Evolutionary conservation across 768 basidiomycete genomes (phyloP).

Genomic region (Neoboletus magnificus): DNA sequence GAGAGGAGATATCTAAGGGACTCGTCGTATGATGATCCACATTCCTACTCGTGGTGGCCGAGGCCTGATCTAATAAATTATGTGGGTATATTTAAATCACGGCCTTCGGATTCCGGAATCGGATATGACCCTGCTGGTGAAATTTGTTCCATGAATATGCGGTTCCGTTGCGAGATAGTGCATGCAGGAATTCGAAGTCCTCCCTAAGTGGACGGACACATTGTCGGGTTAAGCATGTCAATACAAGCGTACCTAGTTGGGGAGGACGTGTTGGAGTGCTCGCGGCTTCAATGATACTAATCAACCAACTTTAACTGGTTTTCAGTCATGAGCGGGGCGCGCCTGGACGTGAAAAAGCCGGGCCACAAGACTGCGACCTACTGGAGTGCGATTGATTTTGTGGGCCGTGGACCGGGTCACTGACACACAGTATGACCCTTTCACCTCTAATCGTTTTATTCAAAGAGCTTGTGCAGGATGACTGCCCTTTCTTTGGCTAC

Average conservation of each 20-base stretch:
- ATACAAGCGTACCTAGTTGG: no score
- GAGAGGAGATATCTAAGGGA: not conserved
- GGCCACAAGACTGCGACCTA: no score
- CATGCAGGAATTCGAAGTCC: no score
- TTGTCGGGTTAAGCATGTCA: not conserved
- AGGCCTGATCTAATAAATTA: not conserved
- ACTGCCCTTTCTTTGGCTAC: constrained; percentile 23
- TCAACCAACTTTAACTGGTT: not conserved
- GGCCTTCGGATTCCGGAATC: not conserved
- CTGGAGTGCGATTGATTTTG: no score
- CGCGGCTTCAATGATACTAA: not conserved
- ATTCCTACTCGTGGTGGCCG: not conserved
- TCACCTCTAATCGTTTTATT: no score
- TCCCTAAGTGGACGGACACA: not conserved
- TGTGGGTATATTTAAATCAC: not conserved
- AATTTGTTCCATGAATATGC: not conserved
- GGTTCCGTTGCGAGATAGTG: not conserved
- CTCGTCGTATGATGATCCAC: no score
- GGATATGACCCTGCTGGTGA: not conserved
- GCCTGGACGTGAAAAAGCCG: no score
- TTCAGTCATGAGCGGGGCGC: no score
- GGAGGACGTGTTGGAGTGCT: no score
- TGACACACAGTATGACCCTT: no score
- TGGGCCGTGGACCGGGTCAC: no score
- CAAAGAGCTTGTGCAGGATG: constrained; percentile 20